phyloP scores from a whole-genome alignment of 306 rosid species.

The Casuarina equisetifolia region DNA sequence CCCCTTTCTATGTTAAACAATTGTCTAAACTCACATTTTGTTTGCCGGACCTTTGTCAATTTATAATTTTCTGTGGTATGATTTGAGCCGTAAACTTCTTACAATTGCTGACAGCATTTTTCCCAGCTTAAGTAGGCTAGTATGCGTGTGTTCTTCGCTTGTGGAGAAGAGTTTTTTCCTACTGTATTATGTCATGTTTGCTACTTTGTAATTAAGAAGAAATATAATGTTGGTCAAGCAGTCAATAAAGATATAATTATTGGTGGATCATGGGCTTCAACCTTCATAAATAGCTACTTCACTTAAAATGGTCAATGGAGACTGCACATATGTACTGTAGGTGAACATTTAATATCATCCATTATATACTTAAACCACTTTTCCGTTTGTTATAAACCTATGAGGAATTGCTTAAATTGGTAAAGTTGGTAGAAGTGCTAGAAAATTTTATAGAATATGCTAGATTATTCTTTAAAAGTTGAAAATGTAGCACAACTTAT shows the following conservation, averaged over 20 bases:
- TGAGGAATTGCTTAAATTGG: background rate
- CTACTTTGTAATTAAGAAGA: background rate
- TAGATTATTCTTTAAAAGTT: background rate
- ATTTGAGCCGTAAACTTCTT: background rate
- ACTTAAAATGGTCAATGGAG: background rate
- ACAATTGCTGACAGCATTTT: background rate
- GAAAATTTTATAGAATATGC: background rate
- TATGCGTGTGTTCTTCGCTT: background rate
- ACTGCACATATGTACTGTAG: background rate
- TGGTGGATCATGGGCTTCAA: background rate
- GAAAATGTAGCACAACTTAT: background rate
- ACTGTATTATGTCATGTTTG: background rate
- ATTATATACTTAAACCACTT: background rate
- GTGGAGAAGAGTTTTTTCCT: background rate
- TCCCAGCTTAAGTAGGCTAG: conserved; percentile 15
- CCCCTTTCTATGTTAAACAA: background rate
- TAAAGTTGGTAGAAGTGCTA: background rate
- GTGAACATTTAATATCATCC: background rate
- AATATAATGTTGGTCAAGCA: background rate
- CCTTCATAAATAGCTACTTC: background rate
- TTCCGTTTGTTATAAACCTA: background rate
- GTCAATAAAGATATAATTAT: background rate
- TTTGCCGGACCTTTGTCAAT: background rate
- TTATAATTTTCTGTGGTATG: background rate
- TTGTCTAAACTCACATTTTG: background rate